Evolutionary conservation across 2,329 filamentous ascomycete species (phyloP), one percentile per base, ranked within the genome.

Genomic region (Verticillium tricorpus): DNA sequence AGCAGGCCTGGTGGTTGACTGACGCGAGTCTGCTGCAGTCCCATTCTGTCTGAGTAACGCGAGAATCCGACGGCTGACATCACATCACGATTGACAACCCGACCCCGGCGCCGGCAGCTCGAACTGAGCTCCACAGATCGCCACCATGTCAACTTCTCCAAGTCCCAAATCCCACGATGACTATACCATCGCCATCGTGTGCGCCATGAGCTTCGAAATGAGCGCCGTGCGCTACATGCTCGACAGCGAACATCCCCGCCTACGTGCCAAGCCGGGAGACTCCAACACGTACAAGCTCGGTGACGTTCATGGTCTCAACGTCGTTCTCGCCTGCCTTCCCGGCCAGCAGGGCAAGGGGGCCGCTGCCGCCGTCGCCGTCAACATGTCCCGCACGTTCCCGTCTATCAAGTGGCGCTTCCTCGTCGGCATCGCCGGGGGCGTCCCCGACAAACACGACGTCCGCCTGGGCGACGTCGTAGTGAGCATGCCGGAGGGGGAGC

Each of bases 151-250:
- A 8, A 11, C 35, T 37, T 11, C 35, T 37, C 15, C 35, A 37
- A 37, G 35, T 3, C 35, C 11, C 11, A 37, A 12, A 11, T 37
- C 35, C 35, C 15, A 37, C 9, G 35, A 37, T 15, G 9, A 37
- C 28, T 28, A 28, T 5, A 28, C 28, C 28, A 28, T 28, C 28
- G 28, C 54, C 5, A n/a, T 56, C 54, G 22, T 56, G 22, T 69
- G 65, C 61, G 66, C 68, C 25, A 64, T 67, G 14, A 59, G 64
- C 15, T 67, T 69, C 50, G 67, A 71, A 57, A 69, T 69, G 67
- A 70, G 65, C 57, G 70, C 71, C 11, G 62, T 69, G 50, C 65
- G 68, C 32, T 67, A 65, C 59, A 70, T 71, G 67, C 67, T 72
- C 1, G 57, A 58, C 28, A 39, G 7, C 6, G 34, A 19, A 45